phyloP scores from a whole-genome alignment of 306 rosid genomes.

The Canavalia ensiformis region DNA sequence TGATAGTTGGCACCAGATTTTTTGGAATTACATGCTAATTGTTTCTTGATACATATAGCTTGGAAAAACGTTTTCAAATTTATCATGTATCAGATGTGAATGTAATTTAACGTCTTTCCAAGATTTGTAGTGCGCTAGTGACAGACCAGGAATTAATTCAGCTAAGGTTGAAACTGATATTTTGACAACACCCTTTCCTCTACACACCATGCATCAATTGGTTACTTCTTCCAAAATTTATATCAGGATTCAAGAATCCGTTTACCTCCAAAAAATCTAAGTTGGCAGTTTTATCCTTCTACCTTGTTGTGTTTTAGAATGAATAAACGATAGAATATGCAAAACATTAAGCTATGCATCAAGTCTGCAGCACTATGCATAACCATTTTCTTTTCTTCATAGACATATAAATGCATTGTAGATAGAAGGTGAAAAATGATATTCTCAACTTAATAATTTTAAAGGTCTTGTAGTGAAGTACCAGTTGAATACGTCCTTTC shows the following conservation, averaged over 20 bases:
- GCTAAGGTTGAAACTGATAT: slow-evolving; percentile 14
- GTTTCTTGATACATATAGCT: slow-evolving; percentile 7
- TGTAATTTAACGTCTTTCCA: slow-evolving; percentile 7
- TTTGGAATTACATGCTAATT: background rate
- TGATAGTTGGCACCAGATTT: background rate
- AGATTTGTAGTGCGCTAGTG: background rate
- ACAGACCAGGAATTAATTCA: background rate
- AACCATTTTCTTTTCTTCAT: slow-evolving; percentile 10
- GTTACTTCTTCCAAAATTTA: slow-evolving; percentile 7
- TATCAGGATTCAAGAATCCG: background rate
- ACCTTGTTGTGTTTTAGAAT: slow-evolving; percentile 10
- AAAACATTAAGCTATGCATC: background rate
- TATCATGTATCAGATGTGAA: background rate
- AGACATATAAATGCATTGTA: background rate
- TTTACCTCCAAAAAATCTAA: slow-evolving; percentile 35
- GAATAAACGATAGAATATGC: slow-evolving; percentile 4
- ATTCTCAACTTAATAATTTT: slow-evolving; percentile 29
- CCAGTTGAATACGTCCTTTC: slow-evolving; percentile 86
- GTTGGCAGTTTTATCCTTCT: slow-evolving; percentile 20
- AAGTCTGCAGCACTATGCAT: slow-evolving; percentile 13
- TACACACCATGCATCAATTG: background rate
- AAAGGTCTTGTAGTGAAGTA: slow-evolving; percentile 44
- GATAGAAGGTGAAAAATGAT: background rate
- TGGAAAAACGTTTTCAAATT: slow-evolving; percentile 11
- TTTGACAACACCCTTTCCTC: slow-evolving; percentile 11